Conservation (phyloP, 2,329 filamentous ascomycete genomes). For the Diaporthe amygdali region DNA sequence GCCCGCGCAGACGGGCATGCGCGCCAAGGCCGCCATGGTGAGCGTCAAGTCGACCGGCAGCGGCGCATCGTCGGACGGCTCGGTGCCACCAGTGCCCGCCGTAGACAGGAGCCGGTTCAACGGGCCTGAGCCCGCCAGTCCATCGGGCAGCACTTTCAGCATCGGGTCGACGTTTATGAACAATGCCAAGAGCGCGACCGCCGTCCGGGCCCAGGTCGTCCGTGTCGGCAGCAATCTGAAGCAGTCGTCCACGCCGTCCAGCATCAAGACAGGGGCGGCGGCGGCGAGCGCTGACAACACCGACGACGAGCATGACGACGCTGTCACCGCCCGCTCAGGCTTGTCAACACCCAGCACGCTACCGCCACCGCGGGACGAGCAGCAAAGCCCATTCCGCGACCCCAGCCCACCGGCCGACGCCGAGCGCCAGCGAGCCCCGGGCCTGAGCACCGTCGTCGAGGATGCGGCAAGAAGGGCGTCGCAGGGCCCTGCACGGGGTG, state of each 20-base stretch:
- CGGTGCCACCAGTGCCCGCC: slow-evolving; percentile 71
- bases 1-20: slow-evolving; percentile 85
- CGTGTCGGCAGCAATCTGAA: slow-evolving; percentile 59
- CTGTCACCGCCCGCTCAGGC: slow-evolving; percentile 11
- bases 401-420: slow-evolving; percentile 55
- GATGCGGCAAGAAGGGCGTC: slow-evolving; percentile 51
- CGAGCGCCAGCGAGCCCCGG: slow-evolving; percentile 45
- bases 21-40: slow-evolving; percentile 89
- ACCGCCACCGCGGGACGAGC: slow-evolving; percentile 50
- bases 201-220: slow-evolving; percentile 62
- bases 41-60: slow-evolving; percentile 79
- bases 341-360: slow-evolving; percentile 54
- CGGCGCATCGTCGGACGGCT: slow-evolving; percentile 56
- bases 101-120: slow-evolving; percentile 71
- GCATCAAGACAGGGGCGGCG: not conserved
- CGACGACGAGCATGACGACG: slow-evolving; percentile 29
- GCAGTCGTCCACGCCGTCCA: slow-evolving; percentile 41
- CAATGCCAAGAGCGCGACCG: slow-evolving; percentile 63
- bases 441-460: slow-evolving; percentile 61
- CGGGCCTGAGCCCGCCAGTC: slow-evolving; percentile 54
- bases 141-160: slow-evolving; percentile 63
- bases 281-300: slow-evolving; percentile 34
- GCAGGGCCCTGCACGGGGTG: slow-evolving; percentile 38
- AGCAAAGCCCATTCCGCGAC: slow-evolving; percentile 66
- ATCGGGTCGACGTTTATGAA: slow-evolving; percentile 73